These are phyloP conservation scores for Trametopsis cervina DNA, from an alignment of 768 basidiomycete genomes.

Conservation along the genomic window DNA sequence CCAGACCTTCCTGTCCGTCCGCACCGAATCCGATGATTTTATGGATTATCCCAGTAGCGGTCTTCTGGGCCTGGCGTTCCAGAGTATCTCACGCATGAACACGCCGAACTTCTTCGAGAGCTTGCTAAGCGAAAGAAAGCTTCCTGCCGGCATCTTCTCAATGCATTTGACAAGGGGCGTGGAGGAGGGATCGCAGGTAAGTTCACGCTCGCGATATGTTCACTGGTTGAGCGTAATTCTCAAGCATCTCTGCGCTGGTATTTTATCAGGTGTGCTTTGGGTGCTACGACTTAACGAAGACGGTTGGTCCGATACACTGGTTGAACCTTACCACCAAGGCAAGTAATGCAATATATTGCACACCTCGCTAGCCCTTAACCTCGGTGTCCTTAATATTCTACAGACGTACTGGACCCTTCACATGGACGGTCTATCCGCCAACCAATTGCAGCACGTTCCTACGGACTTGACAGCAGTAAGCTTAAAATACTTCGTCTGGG, in stretches of 20 bases:
- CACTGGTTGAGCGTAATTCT: background rate
- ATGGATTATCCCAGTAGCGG: slow-evolving; percentile 45
- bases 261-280: slow-evolving; percentile 33
- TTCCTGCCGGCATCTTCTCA: slow-evolving; percentile 46
- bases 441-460: slow-evolving; percentile 13
- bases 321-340: slow-evolving; percentile 30
- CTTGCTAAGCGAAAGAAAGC: slow-evolving; percentile 34
- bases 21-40: slow-evolving; percentile 42
- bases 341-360: slow-evolving; percentile 4
- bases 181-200: slow-evolving; percentile 42
- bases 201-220: slow-evolving; percentile 1
- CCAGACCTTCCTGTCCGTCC: slow-evolving; percentile 54
- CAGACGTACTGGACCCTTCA: slow-evolving; percentile 58
- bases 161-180: slow-evolving; percentile 44
- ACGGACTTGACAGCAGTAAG: slow-evolving; percentile 33
- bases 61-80: slow-evolving; percentile 56
- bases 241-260: background rate
- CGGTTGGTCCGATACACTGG: slow-evolving; percentile 31
- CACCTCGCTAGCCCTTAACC: background rate
- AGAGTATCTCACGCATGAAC: slow-evolving; percentile 39
- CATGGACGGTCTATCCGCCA: slow-evolving; percentile 39
- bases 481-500: too few species aligned
- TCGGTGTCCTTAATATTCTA: background rate
- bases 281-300: slow-evolving; percentile 33
- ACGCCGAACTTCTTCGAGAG: slow-evolving; percentile 61